These are phyloP conservation scores for Shiraia bambusicola DNA, from an alignment of 2,329 filamentous ascomycete species.

Conservation along the genomic window DNA sequence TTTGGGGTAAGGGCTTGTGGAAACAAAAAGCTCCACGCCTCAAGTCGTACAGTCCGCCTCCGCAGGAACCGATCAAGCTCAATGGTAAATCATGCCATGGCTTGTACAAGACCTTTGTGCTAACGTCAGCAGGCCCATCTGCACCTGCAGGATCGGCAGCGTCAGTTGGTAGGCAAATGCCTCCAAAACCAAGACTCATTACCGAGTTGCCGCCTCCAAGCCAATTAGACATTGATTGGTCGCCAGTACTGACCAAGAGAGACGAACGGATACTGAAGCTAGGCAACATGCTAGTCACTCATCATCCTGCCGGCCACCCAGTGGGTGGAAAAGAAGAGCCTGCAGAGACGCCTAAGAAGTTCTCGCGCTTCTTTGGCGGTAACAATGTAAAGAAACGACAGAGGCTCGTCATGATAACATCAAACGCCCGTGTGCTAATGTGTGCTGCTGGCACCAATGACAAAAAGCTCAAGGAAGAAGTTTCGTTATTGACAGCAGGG, in stretches of 20 bases:
- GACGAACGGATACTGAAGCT: conserved; percentile 95
- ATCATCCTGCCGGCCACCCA: conserved; percentile 73
- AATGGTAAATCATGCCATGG: conserved; percentile 42
- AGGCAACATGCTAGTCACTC: conserved; percentile 83
- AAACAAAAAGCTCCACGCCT: conserved; percentile 84
- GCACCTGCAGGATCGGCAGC: conserved; percentile 23
- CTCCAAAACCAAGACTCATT: conserved; percentile 72
- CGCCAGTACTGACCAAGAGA: conserved; percentile 82
- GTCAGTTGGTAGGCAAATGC: conserved; percentile 25
- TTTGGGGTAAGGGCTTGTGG: conserved; percentile 84
- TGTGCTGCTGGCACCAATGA: conserved; percentile 91
- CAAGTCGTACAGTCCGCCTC: conserved; percentile 76
- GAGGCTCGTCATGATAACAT: conserved; percentile 91
- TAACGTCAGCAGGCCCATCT: conserved; percentile 30
- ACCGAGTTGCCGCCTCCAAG: conserved; percentile 96
- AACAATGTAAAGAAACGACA: conserved; percentile 91
- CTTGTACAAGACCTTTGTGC: conserved; percentile 4
- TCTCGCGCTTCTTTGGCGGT: conserved; percentile 90
- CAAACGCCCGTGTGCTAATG: conserved; percentile 83
- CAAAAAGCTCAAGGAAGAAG: conserved; percentile 90
- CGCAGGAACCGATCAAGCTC: conserved; percentile 64
- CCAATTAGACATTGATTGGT: conserved; percentile 98
- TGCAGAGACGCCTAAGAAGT: conserved; percentile 72
- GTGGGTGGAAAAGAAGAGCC: conserved; percentile 68
- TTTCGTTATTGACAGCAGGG: conserved; percentile 76